Conservation (phyloP, 2,329 filamentous ascomycete genomes). For the Penicillium vulpinum region DNA sequence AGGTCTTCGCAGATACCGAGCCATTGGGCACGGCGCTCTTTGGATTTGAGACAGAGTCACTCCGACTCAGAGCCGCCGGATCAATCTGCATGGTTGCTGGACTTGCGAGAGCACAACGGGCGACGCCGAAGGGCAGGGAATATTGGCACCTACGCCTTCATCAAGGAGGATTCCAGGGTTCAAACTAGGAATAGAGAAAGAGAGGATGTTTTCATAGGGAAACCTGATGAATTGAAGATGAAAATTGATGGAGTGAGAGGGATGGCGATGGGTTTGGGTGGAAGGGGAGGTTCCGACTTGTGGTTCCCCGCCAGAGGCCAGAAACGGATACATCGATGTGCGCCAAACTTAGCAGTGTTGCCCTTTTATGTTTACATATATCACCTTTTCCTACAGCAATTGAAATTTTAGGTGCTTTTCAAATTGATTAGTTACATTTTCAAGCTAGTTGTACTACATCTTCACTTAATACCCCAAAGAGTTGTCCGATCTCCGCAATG, state of each 20-base stretch:
- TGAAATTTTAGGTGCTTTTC: background rate
- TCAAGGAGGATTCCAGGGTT: constrained; percentile 28
- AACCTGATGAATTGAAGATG: constrained; percentile 28
- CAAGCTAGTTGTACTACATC: constrained; percentile 60
- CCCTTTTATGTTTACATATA: constrained; percentile 31
- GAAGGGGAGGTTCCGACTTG: constrained; percentile 29
- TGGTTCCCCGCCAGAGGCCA: constrained; percentile 32
- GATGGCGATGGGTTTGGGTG: constrained; percentile 29
- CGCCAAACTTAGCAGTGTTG: constrained; percentile 10
- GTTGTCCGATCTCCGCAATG: constrained; percentile 56
- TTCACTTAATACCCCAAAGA: constrained; percentile 64
- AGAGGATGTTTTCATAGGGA: constrained; percentile 9
- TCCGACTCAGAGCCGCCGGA: constrained; percentile 46
- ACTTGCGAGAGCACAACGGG: constrained; percentile 37
- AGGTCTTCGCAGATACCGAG: constrained; percentile 47
- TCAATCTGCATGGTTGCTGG: constrained; percentile 47
- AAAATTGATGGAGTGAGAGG: constrained; percentile 21
- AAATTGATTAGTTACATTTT: constrained; percentile 2
- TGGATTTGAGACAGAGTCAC: constrained; percentile 40
- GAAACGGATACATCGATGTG: constrained; percentile 21
- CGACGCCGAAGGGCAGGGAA: constrained; percentile 41
- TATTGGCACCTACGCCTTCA: constrained; percentile 40
- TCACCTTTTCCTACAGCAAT: background rate
- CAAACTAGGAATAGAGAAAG: constrained; percentile 12
- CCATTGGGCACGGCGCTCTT: constrained; percentile 33